Evolutionary conservation across 352 stramenopile genomes (phyloP), one percentile per base, ranked within the genome.

Genomic region (Hyaloperonospora arabidopsidis): DNA sequence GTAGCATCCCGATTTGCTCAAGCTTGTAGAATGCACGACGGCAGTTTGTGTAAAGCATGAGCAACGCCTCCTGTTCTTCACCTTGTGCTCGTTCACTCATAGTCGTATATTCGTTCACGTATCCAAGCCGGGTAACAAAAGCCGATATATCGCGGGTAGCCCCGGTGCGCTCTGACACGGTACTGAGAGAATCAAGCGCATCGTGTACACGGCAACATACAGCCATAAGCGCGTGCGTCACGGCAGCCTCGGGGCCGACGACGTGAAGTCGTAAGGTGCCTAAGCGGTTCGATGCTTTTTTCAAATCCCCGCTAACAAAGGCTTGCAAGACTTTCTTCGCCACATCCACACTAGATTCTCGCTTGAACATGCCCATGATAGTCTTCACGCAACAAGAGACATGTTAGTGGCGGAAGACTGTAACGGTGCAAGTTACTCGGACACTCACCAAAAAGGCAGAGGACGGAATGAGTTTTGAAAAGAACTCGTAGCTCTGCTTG

Each of bases 41-140:
- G 40, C 81, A 94, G 40, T 95, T 85, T 12, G 89, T 89, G 59
- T 95, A 95, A 14, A 95, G 64, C 68, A 87, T 79, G 18, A 97
- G 57, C 19, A 96, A 57, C 18, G 78, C 79, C 40, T 95, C 86
- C 45, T 91, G 66, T 21, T 94, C 82, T 35, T 89, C 78, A 15
- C 86, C 70, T 52, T 67, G 52, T 4, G 58, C 63, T 49, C 61
- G 54, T 15, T 52, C 48, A 38, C 39, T 65, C 23, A 50, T n/a
- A 43, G 14, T 57, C 15, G 12, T 2, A 0, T 32, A 32, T 11
- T 67, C 35, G 2, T 60, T 57, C 21, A 52, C 62, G 36, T 72
- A 67, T 44, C 83, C 83, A 19, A 93, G 67, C 7, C 79, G 61
- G 1, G 63, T 72, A 11, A 96, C 87, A 54, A 96, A 96, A n/a